A percentile compares a stretch with the other conserved stretches of the same genome.
These are phyloP conservation scores for Ensete ventricosum DNA, from an alignment of 176 grass and related monocot species.

Conservation along the genomic window DNA sequence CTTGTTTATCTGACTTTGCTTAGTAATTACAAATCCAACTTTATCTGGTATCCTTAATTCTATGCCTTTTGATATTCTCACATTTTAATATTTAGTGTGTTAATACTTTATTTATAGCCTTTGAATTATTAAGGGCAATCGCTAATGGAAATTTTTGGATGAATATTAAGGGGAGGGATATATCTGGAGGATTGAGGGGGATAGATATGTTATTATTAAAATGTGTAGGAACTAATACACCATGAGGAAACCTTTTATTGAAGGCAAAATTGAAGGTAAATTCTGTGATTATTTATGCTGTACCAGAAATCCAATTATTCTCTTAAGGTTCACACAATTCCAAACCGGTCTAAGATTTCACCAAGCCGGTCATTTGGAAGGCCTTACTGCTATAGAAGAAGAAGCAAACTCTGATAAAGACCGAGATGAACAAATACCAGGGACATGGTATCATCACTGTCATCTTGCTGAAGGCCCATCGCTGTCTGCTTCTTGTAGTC, in stretches of 20 bases:
- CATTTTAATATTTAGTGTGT: background rate
- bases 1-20: background rate
- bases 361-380: background rate
- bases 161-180: too few relatives aligned
- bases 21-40: background rate
- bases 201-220: too few relatives aligned
- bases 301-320: too few relatives aligned
- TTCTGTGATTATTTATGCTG: background rate
- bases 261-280: background rate
- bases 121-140: too few relatives aligned
- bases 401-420: too few relatives aligned
- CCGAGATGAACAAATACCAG: background rate
- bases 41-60: background rate
- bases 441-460: background rate
- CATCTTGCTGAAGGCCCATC: background rate
- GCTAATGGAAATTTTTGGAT: too few relatives aligned
- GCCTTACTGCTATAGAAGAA: background rate
- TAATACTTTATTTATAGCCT: background rate
- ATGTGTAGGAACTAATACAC: too few relatives aligned
- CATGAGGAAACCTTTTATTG: too few relatives aligned
- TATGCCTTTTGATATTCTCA: background rate
- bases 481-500: background rate
- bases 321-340: too few relatives aligned
- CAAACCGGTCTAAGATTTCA: too few relatives aligned
- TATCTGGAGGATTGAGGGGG: too few relatives aligned